Evolutionary conservation across 78 protist genomes (phyloP).

Genomic region (Dictyostelium purpureum): DNA sequence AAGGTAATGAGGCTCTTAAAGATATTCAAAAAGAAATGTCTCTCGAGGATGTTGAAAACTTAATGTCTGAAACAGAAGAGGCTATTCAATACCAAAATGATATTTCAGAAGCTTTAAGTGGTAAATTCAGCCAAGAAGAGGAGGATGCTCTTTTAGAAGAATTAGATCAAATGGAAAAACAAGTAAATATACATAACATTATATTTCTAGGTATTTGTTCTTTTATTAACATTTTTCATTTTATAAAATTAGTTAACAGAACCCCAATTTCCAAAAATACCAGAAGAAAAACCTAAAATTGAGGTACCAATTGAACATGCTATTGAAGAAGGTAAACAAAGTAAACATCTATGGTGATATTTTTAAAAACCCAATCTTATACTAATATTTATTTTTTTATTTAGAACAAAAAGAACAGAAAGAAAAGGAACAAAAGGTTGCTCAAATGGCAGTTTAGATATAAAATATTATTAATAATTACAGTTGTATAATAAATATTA

Average conservation of each 20-base stretch:
- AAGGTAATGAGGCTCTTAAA: conserved; percentile 81
- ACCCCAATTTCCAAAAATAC: conserved; percentile 54
- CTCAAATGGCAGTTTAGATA: background rate
- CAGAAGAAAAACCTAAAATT: conserved; percentile 28
- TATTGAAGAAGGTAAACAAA: conserved; percentile 29
- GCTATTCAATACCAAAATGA: conserved; percentile 88
- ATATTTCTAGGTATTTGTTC: background rate
- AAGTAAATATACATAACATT: background rate
- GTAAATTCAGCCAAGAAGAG: conserved; percentile 72
- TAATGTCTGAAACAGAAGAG: conserved; percentile 91
- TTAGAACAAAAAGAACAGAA: background rate
- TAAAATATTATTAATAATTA: background rate
- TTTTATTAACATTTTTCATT: background rate
- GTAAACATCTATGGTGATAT: conserved; percentile 15
- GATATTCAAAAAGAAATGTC: conserved; percentile 86
- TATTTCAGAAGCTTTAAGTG: conserved; percentile 64
- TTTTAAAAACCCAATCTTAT: background rate
- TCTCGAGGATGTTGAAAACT: conserved; percentile 85
- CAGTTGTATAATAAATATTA: too few species aligned
- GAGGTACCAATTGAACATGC: conserved; percentile 49
- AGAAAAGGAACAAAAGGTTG: background rate
- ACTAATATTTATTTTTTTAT: background rate
- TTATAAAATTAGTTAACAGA: background rate
- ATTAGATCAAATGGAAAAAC: conserved; percentile 65
- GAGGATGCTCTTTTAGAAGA: conserved; percentile 73